Base-by-base conservation (phyloP, 1,139 yeast genomes). In the Diutina sp. region DNA sequence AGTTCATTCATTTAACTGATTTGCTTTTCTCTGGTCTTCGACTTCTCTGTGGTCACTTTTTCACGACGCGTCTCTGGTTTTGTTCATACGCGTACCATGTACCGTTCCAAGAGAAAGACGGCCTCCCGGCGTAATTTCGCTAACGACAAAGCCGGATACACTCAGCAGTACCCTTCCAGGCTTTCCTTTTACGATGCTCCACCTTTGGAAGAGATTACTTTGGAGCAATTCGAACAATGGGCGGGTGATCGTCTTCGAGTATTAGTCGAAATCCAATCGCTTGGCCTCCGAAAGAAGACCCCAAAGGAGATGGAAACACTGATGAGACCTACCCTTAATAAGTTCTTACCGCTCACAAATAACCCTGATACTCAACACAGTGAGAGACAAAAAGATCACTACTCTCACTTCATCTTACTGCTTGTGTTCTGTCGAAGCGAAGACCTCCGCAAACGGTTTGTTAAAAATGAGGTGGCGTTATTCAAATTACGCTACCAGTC, bases 161-260 rank as follows among this genome's bases (percentile, higher is more conserved):
- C 60, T 5, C 55, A 57, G 29, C 35, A 55, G 7, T 60, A 60
- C 54, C 60, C 60, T 7, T 56, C 60, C 45, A 63, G 93, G 51
- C 73, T 87, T 56, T 82, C 85, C 55, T 79, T 91, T 65, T 93
- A 93, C 69, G 79, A 76, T 51, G 62, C 73, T 4, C 95, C 96
- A 7, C 98, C 98, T 0, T 69, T 77, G 46, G 84, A 85, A 45
- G 98, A 93, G 69, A 83, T 93, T 65, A 90, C 97, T 0, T 68
- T 93, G 46, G 97, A 91, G 61, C 88, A 93, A 66, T 95, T 93
- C 68, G 99, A 93, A 69, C 77, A 78, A 18, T 93, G 97, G 97
- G 98, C 98, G 8, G 87, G 93, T 55, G 98, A 93, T 65, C 75
- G 99, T 60, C 77, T 93, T 61, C 84, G 85, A 65, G 82, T 93